A percentile compares a stretch with the other conserved stretches of the same genome.
Evolutionary conservation across 169 alveolate genomes (phyloP).

Genomic region (Plasmodium sp.): DNA sequence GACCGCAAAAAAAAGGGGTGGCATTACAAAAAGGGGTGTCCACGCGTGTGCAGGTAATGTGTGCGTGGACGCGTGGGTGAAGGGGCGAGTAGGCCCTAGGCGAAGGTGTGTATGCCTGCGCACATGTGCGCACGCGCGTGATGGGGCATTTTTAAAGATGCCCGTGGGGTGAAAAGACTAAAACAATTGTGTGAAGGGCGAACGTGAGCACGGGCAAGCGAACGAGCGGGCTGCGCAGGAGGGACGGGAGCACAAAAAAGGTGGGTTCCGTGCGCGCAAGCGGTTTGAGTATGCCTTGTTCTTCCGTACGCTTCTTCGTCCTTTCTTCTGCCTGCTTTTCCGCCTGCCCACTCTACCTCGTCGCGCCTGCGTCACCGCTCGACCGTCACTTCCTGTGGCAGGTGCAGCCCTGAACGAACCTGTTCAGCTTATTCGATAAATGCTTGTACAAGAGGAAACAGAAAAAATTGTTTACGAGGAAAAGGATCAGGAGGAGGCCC

Average conservation of each 20-base stretch:
- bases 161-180: background rate
- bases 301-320: background rate
- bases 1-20: background rate
- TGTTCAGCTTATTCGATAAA: background rate
- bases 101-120: background rate
- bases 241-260: background rate
- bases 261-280: background rate
- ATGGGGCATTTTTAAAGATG: background rate
- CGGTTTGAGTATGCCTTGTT: background rate
- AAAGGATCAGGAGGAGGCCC: background rate
- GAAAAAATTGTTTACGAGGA: background rate
- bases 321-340: background rate
- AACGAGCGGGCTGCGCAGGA: background rate
- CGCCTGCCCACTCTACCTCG: background rate
- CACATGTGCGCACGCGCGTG: background rate
- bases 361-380: background rate
- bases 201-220: background rate
- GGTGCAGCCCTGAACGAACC: background rate
- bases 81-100: background rate
- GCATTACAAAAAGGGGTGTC: background rate
- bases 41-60: background rate
- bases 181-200: background rate
- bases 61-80: background rate
- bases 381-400: background rate
- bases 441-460: conserved; percentile 1